phyloP scores from a whole-genome alignment of 148 eudicot species.

The Persicaria maculosa region DNA sequence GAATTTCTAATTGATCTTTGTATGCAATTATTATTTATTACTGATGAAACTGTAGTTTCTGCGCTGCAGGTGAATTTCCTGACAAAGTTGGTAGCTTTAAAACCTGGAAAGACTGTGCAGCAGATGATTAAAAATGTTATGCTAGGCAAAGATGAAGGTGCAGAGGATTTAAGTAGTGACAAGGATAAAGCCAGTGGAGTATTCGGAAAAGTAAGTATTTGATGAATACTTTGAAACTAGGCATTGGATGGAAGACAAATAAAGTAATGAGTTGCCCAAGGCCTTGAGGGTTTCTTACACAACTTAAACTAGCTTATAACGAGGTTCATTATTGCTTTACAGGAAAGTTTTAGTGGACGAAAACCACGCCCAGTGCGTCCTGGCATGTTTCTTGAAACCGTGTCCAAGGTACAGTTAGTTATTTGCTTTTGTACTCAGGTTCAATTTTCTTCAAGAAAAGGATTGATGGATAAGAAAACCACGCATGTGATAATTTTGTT shows the following conservation, averaged over 20 bases:
- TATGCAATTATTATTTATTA: background rate
- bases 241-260: background rate
- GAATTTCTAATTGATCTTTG: background rate
- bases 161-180: conserved; percentile 40
- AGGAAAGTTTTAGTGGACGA: conserved; percentile 69
- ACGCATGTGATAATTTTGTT: background rate
- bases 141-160: conserved; percentile 94
- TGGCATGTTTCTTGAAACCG: conserved; percentile 98
- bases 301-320: background rate
- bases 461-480: background rate
- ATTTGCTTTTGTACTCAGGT: background rate
- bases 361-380: conserved; percentile 92
- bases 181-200: conserved; percentile 47
- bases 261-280: conserved; percentile 13
- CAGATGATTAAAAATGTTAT: conserved; percentile 90
- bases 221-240: background rate
- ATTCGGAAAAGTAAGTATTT: conserved; percentile 56
- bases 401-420: conserved; percentile 54
- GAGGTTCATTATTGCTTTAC: conserved; percentile 13
- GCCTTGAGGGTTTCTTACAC: no score
- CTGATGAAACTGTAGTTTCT: background rate
- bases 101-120: conserved; percentile 73
- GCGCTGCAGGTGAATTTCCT: conserved; percentile 78
- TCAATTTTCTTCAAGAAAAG: background rate
- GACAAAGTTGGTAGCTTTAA: conserved; percentile 76